These are phyloP conservation scores for Epichloe scottii DNA, from an alignment of 2,329 filamentous ascomycete genomes.

Conservation along the genomic window DNA sequence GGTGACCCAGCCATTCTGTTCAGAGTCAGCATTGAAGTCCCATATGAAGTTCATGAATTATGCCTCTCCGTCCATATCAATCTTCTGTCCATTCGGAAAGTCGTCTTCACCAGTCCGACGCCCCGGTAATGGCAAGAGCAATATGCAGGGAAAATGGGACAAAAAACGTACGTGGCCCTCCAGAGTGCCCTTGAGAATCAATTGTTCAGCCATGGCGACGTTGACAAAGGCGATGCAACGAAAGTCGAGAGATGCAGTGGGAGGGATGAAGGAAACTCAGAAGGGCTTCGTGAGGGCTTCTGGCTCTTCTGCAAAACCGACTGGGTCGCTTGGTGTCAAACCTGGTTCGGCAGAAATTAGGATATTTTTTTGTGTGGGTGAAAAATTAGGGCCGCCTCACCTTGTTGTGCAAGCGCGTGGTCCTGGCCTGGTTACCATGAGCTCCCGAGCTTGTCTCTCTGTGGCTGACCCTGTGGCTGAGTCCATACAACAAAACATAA, in stretches of 20 bases:
- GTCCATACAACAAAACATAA: not conserved
- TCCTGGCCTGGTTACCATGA: slow-evolving; percentile 3
- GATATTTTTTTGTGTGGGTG: slow-evolving; percentile 39
- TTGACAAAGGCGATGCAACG: slow-evolving; percentile 30
- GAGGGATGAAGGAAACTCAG: slow-evolving; percentile 21
- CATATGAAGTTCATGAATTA: not conserved
- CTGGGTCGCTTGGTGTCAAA: slow-evolving; percentile 9
- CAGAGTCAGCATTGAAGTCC: slow-evolving; percentile 13
- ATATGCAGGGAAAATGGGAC: slow-evolving; percentile 10
- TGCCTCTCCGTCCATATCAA: not conserved
- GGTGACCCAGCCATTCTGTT: slow-evolving; percentile 91
- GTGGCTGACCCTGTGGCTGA: slow-evolving; percentile 1
- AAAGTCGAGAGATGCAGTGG: slow-evolving; percentile 15
- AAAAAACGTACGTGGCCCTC: slow-evolving; percentile 72
- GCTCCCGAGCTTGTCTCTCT: not conserved
- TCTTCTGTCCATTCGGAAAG: not conserved
- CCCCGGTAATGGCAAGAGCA: slow-evolving; percentile 6
- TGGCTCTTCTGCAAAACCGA: slow-evolving; percentile 15
- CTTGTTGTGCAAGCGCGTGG: not conserved
- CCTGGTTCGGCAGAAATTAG: slow-evolving; percentile 22
- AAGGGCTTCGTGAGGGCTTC: slow-evolving; percentile 14
- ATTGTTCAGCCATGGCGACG: slow-evolving; percentile 72
- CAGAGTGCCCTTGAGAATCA: slow-evolving; percentile 92
- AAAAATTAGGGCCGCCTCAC: slow-evolving; percentile 33
- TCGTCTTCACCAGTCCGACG: slow-evolving; percentile 1